These are phyloP conservation scores for Berkeleyomyces rouxiae DNA, from an alignment of 2,329 filamentous ascomycete genomes.

Conservation along the genomic window DNA sequence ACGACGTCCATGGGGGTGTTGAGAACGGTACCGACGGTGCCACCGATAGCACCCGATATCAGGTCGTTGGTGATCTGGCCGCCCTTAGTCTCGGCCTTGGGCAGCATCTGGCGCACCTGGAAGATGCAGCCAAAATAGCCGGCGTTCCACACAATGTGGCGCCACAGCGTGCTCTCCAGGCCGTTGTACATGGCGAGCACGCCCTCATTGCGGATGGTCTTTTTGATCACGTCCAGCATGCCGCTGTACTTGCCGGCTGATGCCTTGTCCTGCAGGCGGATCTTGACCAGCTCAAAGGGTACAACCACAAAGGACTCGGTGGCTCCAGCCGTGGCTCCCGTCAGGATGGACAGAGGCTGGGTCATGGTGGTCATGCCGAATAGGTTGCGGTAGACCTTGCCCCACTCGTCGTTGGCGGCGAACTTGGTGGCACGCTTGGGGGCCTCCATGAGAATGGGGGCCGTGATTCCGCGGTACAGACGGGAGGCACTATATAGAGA, in stretches of 20 bases:
- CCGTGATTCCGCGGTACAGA: conserved; percentile 87
- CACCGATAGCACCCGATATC: conserved; percentile 71
- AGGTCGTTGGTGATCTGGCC: conserved; percentile 76
- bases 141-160: conserved; percentile 77
- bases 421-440: conserved; percentile 93
- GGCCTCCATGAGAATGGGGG: conserved; percentile 95
- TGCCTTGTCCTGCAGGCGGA: conserved; percentile 88
- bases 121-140: conserved; percentile 98
- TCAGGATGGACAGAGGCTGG: conserved; percentile 80
- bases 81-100: conserved; percentile 63
- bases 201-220: conserved; percentile 74
- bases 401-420: conserved; percentile 97
- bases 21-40: conserved; percentile 72
- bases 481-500: conserved; percentile 50
- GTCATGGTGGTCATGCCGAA: conserved; percentile 81
- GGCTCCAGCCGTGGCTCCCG: conserved; percentile 83
- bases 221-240: conserved; percentile 61
- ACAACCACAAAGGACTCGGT: conserved; percentile 96
- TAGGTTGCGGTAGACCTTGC: conserved; percentile 73
- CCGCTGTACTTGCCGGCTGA: conserved; percentile 77
- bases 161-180: conserved; percentile 91
- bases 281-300: conserved; percentile 97
- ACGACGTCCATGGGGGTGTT: conserved; percentile 97
- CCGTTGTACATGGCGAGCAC: conserved; percentile 86
- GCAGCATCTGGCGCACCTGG: conserved; percentile 77